Evolutionary conservation across 352 stramenopile species (phyloP), one percentile per base, ranked within the genome.

Genomic region (Pythium sp.): DNA sequence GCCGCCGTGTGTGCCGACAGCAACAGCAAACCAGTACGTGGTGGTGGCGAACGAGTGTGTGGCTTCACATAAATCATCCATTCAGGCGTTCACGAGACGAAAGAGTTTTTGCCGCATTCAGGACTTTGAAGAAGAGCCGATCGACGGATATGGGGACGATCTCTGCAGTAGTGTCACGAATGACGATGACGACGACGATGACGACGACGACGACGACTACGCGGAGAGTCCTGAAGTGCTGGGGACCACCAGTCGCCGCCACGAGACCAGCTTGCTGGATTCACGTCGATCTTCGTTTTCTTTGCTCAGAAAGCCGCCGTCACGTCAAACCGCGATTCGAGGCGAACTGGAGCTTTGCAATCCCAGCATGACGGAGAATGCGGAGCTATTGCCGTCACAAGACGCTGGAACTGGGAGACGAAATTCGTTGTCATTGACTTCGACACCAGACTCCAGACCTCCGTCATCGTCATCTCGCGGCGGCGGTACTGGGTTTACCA

Each of bases 261-360:
- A 36, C 22, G 15, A 24, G 15, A 5, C 4, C 1, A 14, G 2
- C 5, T 20, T 15, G 26, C 58, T 24, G 58, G 4, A 15, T 43
- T 43, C 46, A 47, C 54, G 14, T 46, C 34, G 15, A 34, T 22
- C 51, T 28, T 58, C 36, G 14, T 15, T 55, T 7, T 22, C 36
- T 8, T 43, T n/a, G 3, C 36, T 43, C 11, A 11, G 15, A 24
- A 62, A 63, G 54, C 38, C 24, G 5, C 58, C 64, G 18, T 82
- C 75, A 26, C 74, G 75, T 2, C 77, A 79, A 5, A 69, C 77
- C 11, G 75, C 73, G 54, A 76, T 82, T 65, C 75, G 75, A 55
- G 73, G 71, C 41, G 73, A 79, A 22, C 58, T 82, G 3, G 64
- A 65, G 5, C 32, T 70, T 47, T 32, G 32, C 9, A 46, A 4